Evolutionary conservation across 768 basidiomycete species (phyloP), one percentile per base, ranked within the genome.

Genomic region (Russula brevipes): DNA sequence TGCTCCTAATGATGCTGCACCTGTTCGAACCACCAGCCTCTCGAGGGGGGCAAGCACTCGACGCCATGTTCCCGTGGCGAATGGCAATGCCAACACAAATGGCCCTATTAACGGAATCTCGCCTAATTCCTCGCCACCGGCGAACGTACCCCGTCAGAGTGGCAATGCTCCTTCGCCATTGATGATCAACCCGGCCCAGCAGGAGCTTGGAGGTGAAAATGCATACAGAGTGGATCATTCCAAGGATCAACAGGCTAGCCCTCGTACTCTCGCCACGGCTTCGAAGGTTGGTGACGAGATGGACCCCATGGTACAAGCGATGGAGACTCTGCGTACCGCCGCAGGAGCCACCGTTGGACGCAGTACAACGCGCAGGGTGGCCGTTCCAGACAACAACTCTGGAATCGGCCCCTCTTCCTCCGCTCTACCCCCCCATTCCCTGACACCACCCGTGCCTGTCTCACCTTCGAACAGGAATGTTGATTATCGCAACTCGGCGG

Each of bases 401-500:
- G 54, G 53, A n/a, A n/a, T 42, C 5, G 46, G 60, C 31, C 58
- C 63, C 7, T 52, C 66, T 55, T 67, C 63, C 35, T 64, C 44
- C 2, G 10, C 66, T 33, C 54, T 59, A 11, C 65, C 66, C n/a
- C 24, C 57, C 33, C 56, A 61, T 14, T 58, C 54, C n/a, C 57
- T 66, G 39, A 47, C 63, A 5, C 55, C 70, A 19, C 70, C 70
- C 14, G 69, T 57, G n/a, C 50, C 64, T 7, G 64, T 67, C 38
- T 69, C 71, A 1, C 66, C 70, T 4, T 53, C 61, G 14, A 56
- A 42, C n/a, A 66, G 68, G 36, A 62, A 68, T 17, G 79, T 83
- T 31, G 89, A 93, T 72, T 93, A 90, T 69, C 81, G 85, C 54
- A 83, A 84, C 58, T 86, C 85, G 19, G 92, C 89, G 0, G 86